phyloP scores from a whole-genome alignment of 2,329 filamentous ascomycete species.

The Nannizzia gypsea region DNA sequence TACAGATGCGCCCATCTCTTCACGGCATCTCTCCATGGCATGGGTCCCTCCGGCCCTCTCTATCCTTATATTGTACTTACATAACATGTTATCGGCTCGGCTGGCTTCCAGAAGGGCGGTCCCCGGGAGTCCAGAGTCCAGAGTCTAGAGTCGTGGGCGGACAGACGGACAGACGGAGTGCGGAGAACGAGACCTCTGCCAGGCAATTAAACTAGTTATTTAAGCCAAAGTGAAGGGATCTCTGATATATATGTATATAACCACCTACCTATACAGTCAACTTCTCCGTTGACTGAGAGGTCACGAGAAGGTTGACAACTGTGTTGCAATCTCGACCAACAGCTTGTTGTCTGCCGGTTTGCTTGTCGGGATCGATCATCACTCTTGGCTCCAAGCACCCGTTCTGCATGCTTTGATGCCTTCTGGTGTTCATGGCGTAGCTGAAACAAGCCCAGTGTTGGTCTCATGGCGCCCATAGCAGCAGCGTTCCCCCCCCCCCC shows the following conservation, averaged over 20 bases:
- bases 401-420: not conserved
- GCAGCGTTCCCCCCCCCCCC: too few species aligned
- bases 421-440: not conserved
- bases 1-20: not conserved
- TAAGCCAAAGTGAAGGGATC: too few species aligned
- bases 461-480: too few species aligned
- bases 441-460: not conserved
- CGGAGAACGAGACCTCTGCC: too few species aligned
- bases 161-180: too few species aligned
- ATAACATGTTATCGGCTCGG: not conserved
- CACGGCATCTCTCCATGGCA: too few species aligned
- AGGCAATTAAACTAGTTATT: too few species aligned
- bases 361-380: not conserved
- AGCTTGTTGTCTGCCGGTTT: not conserved
- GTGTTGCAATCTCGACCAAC: not conserved
- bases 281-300: not conserved
- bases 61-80: too few species aligned
- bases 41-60: not conserved
- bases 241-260: too few species aligned
- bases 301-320: not conserved
- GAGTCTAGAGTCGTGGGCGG: not conserved
- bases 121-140: not conserved
- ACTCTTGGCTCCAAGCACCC: not conserved
- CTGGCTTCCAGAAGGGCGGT: not conserved
- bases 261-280: too few species aligned